Evolutionary conservation across 345 rosid genomes (phyloP), one percentile per base, ranked within the genome.

Genomic region (Acer saccharum): DNA sequence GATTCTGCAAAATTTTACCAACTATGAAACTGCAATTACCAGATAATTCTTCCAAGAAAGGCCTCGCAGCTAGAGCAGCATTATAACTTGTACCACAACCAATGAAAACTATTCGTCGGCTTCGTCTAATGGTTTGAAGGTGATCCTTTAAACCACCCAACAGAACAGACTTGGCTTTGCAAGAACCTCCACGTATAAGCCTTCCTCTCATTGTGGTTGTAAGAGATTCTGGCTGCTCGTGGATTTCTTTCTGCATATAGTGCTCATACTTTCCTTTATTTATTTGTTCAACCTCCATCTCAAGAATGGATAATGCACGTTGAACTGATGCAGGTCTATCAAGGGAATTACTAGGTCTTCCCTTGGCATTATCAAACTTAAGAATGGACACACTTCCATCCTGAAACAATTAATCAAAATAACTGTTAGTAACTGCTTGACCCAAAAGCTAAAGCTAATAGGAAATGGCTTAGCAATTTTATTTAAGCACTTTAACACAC

Each of bases 11-110:
- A 57, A 55, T 39, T 65, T 74, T 60, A 50, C 46, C 13, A 50
- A 67, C 64, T 73, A 32, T 35, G 32, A 71, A 70, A 78, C n/a
- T 69, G 54, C 12, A 84, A 82, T 78, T 84, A 90, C 99, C 98
- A 73, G 99, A 91, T 79, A 95, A 97, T 82, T 95, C 99, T 88
- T 95, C 99, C 78, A 95, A 74, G 76, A 95, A 90, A 57, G 99
- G 97, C 82, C 99, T 89, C 76, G 99, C 84, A 74, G 99, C 99
- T 73, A 95, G 86, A 83, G 99, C 98, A 35, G 98, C 99, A 61
- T 92, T 95, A 81, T 95, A 95, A 83, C 99, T 95, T 50, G 99
- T 95, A 78, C 99, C 99, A 79, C 99, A 95, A 1, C 98, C 99
- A 75, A 95, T 84, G 76, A 95, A 93, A 71, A 95, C 95, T 81